Conservation (phyloP, 805 yeast genomes). For the Priceomyces haplophilus region DNA sequence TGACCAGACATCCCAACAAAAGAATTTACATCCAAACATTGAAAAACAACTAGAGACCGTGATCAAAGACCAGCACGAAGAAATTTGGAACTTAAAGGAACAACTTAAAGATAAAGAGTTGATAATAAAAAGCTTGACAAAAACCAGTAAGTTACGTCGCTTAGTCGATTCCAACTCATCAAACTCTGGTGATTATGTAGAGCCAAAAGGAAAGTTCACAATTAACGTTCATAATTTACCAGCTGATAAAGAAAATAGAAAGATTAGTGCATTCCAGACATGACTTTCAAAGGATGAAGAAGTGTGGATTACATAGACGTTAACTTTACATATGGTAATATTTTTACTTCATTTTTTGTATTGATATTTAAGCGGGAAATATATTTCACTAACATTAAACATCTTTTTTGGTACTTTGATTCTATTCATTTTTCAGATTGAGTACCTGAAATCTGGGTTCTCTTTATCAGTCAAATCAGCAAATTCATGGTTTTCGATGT, state of each 20-base stretch:
- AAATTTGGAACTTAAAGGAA: constrained; percentile 61
- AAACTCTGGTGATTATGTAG: constrained; percentile 6
- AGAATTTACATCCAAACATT: neutral
- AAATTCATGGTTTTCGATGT: constrained; percentile 36
- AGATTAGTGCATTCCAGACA: neutral
- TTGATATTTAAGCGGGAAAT: no score
- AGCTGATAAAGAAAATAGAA: neutral
- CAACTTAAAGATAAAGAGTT: constrained; percentile 70
- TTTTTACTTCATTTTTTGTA: no score
- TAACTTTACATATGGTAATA: no score
- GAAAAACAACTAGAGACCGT: constrained; percentile 17
- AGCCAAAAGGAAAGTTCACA: neutral
- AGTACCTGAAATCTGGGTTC: constrained; percentile 37
- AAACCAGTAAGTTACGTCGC: constrained; percentile 58
- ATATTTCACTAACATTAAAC: no score
- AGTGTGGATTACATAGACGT: no score
- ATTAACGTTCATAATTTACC: neutral
- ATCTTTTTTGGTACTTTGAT: no score
- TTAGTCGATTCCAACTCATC: constrained; percentile 34
- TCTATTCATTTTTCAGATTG: constrained; percentile 18
- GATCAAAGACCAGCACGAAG: constrained; percentile 62
- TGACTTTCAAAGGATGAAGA: no score
- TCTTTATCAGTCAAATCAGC: constrained; percentile 47
- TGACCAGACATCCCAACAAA: neutral
- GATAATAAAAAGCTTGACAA: constrained; percentile 69